Conservation (phyloP, 2,329 filamentous ascomycete species). For the Colletotrichum costaricense region DNA sequence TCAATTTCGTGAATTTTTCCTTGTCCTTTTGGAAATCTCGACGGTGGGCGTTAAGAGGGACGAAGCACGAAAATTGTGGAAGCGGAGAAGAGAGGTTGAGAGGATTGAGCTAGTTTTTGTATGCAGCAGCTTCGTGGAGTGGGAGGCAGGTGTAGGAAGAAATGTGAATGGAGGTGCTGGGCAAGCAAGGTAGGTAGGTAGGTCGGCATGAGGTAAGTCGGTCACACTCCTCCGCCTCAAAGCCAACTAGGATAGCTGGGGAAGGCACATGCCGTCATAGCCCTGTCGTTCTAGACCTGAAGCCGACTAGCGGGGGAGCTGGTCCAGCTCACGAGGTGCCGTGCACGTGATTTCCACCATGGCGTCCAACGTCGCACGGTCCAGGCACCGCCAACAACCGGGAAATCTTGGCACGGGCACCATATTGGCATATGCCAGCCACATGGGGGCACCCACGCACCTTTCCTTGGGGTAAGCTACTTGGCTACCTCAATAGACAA, state of each 20-base stretch:
- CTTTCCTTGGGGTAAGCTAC: no score
- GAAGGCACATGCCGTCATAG: conserved; percentile 36
- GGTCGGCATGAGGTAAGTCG: conserved; percentile 14
- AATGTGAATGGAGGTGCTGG: conserved; percentile 1
- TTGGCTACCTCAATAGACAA: no score
- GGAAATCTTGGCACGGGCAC: neutral
- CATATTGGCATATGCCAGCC: no score
- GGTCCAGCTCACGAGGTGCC: neutral
- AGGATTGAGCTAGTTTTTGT: conserved; percentile 20
- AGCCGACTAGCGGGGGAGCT: conserved; percentile 19
- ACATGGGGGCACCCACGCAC: no score
- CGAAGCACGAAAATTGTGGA: neutral
- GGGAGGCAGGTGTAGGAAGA: conserved; percentile 2
- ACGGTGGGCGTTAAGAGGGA: neutral
- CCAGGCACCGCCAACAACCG: neutral
- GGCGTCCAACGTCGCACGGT: neutral
- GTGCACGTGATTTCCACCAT: conserved; percentile 15
- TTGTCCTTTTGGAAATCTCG: neutral
- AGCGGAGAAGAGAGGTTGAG: neutral
- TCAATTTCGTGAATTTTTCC: neutral
- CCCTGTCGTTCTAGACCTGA: conserved; percentile 26
- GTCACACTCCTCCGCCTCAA: conserved; percentile 22
- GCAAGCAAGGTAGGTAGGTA: neutral
- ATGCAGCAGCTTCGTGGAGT: conserved; percentile 8
- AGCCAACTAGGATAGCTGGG: conserved; percentile 30